Evolutionary conservation across 768 basidiomycete species (phyloP).

Genomic region (Lentinula guzmanii): DNA sequence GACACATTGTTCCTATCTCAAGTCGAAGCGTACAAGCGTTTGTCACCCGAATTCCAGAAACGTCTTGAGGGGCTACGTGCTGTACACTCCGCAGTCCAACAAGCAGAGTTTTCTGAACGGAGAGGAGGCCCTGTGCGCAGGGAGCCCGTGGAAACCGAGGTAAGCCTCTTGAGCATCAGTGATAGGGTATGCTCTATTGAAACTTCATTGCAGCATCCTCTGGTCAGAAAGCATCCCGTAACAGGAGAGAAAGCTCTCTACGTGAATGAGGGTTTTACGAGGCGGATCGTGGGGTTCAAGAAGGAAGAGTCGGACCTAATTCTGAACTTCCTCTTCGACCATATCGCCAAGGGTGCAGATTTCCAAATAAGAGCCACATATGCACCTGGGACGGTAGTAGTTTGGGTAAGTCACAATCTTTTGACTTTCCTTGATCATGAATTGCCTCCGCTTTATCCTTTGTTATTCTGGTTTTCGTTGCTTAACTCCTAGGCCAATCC

Average conservation of each 20-base stretch:
- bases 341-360: constrained; percentile 44
- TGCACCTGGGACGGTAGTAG: constrained; percentile 47
- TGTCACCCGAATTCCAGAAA: constrained; percentile 52
- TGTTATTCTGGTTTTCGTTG: background rate
- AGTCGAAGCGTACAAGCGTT: constrained; percentile 53
- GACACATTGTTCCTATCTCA: constrained; percentile 54
- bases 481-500: background rate
- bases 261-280: constrained; percentile 51
- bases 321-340: constrained; percentile 49
- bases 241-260: constrained; percentile 61
- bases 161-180: constrained; percentile 11
- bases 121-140: constrained; percentile 42
- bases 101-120: constrained; percentile 39
- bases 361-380: constrained; percentile 46
- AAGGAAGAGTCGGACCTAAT: constrained; percentile 50
- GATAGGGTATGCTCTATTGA: background rate
- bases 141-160: constrained; percentile 43
- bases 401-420: constrained; percentile 37
- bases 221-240: constrained; percentile 54
- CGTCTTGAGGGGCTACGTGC: constrained; percentile 52
- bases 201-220: constrained; percentile 32
- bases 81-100: constrained; percentile 48
- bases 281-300: constrained; percentile 49
- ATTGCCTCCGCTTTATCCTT: background rate
- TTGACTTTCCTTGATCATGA: background rate